These are phyloP conservation scores for Uronychia binucleata DNA, from an alignment of 73 alveolate species.

Conservation along the genomic window DNA sequence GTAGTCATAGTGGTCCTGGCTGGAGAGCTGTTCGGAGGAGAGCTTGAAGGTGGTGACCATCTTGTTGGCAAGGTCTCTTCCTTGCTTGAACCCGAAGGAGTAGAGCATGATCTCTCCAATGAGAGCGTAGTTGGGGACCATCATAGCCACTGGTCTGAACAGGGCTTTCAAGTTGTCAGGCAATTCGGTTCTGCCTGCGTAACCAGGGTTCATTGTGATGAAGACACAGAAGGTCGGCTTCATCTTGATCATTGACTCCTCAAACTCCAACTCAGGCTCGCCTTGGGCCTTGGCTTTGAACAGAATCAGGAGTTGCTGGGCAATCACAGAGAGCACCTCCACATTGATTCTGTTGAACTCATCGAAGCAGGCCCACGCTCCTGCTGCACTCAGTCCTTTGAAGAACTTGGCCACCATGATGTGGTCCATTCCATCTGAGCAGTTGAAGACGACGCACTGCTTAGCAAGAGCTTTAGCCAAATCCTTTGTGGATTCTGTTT, in stretches of 20 bases:
- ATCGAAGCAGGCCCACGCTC: slow-evolving; percentile 99
- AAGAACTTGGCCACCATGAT: slow-evolving; percentile 99
- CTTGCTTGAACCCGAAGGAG: slow-evolving; percentile 98
- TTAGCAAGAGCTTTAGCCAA: slow-evolving; percentile 95
- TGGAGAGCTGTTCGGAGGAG: slow-evolving; percentile 98
- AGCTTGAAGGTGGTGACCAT: slow-evolving; percentile 99
- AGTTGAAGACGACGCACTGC: slow-evolving; percentile 93
- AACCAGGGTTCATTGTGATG: slow-evolving; percentile 99
- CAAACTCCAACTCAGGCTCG: slow-evolving; percentile 89
- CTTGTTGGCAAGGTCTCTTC: slow-evolving; percentile 97
- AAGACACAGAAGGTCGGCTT: slow-evolving; percentile 98
- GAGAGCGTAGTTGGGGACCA: slow-evolving; percentile 99
- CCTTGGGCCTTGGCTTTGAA: slow-evolving; percentile 87
- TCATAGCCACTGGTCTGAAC: slow-evolving; percentile 97
- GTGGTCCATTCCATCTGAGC: slow-evolving; percentile 97
- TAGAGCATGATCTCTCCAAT: slow-evolving; percentile 99
- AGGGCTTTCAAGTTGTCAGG: slow-evolving; percentile 97
- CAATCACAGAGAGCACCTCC: slow-evolving; percentile 96
- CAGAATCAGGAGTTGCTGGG: slow-evolving; percentile 88
- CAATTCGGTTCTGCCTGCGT: slow-evolving; percentile 98
- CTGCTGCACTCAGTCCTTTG: slow-evolving; percentile 98
- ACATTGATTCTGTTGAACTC: slow-evolving; percentile 98
- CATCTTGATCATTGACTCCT: slow-evolving; percentile 91
- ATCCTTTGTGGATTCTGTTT: slow-evolving; percentile 98
- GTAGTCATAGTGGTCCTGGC: slow-evolving; percentile 98